Evolutionary conservation across 139 green algal species (phyloP), one percentile per base, ranked within the genome.

Genomic region (Closterium sp.): DNA sequence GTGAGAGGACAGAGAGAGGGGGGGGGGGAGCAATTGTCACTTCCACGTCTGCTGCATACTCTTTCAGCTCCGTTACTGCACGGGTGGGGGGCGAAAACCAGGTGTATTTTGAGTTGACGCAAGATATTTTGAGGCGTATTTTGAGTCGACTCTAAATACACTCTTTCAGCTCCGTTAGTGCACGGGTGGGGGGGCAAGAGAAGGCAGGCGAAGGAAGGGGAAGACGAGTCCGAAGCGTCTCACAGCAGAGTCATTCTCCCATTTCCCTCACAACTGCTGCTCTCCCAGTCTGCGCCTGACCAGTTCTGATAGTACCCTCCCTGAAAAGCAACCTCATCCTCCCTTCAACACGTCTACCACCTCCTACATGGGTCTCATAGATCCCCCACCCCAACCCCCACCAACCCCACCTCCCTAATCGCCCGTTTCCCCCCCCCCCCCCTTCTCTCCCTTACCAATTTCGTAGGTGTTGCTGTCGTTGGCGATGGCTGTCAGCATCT

Each of bases 381-480:
- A n/a, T n/a, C n/a, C n/a, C n/a, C n/a, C n/a, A n/a, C n/a, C n/a
- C n/a, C n/a, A n/a, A n/a, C n/a, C n/a, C n/a, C n/a, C n/a, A n/a
- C 28, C 81, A 85, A 85, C 81, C 1, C 28, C 23, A 31, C 28
- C 81, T 10, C 16, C 81, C 81, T 10, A 31, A 85, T 85, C 10
- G 16, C 0, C n/a, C 28, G 10, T 85, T 10, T 25, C 28, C 28
- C n/a, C 30, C 0, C 21, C n/a, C 83, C 30, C 25, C n/a, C 21
- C 7, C 83, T 9, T 25, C 83, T 21, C 36, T 33, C 88, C 6
- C 55, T n/a, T 84, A 94, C 92, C 92, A 31, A 98, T 98, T 25
- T 99, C 97, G 84, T 98, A 98, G 10, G 96, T 97, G 88, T 99
- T 99, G 91, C 87, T 92, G 4, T 94, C 90, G 91, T 97, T 95